Conservation (phyloP, 805 yeast genomes). For the Ogataea ganodermae region DNA sequence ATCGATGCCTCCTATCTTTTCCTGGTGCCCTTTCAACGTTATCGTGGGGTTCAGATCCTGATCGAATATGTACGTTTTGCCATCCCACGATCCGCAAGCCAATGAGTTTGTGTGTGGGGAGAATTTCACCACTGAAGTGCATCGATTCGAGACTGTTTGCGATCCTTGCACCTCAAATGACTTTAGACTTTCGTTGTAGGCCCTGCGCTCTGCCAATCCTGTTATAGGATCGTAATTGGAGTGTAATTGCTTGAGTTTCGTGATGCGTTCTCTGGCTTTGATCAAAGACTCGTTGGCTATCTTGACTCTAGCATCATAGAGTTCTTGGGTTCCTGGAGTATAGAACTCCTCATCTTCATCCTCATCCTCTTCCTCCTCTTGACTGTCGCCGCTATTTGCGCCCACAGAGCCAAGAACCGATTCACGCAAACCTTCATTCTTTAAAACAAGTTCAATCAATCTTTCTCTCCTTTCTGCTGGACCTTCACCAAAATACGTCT, state of each 20-base stretch:
- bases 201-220: constrained; percentile 19
- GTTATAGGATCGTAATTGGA: constrained; percentile 32
- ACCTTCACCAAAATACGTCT: constrained; percentile 59
- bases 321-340: constrained; percentile 68
- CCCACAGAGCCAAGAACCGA: background rate
- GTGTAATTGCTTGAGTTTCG: constrained; percentile 34
- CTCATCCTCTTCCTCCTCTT: constrained; percentile 33
- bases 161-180: constrained; percentile 58
- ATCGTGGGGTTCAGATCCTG: constrained; percentile 37
- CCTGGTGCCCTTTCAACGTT: constrained; percentile 50
- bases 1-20: constrained; percentile 69
- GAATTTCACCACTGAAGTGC: constrained; percentile 60
- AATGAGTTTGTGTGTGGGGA: constrained; percentile 41
- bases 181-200: constrained; percentile 27
- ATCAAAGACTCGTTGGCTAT: constrained; percentile 55
- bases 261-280: constrained; percentile 46
- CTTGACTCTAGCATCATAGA: constrained; percentile 51
- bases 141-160: constrained; percentile 68
- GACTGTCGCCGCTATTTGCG: background rate
- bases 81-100: constrained; percentile 85
- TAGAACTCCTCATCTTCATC: constrained; percentile 79
- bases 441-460: constrained; percentile 46
- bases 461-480: constrained; percentile 56
- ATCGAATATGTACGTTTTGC: constrained; percentile 57
- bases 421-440: constrained; percentile 29